Evolutionary conservation across 2,329 filamentous ascomycete genomes (phyloP).

Genomic region (Blastomyces parvus): DNA sequence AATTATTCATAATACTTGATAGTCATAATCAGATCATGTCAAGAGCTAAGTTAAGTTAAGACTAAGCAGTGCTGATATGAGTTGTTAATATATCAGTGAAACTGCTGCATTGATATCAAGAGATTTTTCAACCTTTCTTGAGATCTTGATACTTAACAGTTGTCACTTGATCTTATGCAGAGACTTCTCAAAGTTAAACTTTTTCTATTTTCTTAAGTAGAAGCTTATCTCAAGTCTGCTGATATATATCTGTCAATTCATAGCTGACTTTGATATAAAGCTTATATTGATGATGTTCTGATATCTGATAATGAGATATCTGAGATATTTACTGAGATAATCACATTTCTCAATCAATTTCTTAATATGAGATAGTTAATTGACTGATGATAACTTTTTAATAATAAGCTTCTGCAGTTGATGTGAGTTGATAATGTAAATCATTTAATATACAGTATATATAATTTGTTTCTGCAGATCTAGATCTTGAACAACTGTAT

Average conservation of each 20-base stretch:
- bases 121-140: conserved; percentile 15
- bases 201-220: conserved; percentile 14
- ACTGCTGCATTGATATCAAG: conserved; percentile 18
- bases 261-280: background rate
- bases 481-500: too few relatives aligned
- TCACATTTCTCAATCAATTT: background rate
- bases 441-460: too few relatives aligned
- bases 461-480: too few relatives aligned
- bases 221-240: conserved; percentile 11
- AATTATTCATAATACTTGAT: conserved; percentile 1
- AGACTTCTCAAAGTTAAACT: conserved; percentile 17
- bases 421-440: too few relatives aligned
- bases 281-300: background rate
- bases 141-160: conserved; percentile 16
- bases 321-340: background rate
- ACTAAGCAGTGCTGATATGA: conserved; percentile 20
- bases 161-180: conserved; percentile 18
- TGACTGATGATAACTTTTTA: background rate
- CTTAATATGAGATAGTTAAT: background rate
- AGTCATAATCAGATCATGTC: background rate
- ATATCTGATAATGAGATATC: background rate
- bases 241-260: conserved; percentile 11
- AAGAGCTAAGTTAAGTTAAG: background rate
- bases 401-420: too few relatives aligned
- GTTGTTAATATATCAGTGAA: conserved; percentile 19